Evolutionary conservation across 805 yeast genomes (phyloP).

Genomic region (Vanderwaltozyma tropicalis): DNA sequence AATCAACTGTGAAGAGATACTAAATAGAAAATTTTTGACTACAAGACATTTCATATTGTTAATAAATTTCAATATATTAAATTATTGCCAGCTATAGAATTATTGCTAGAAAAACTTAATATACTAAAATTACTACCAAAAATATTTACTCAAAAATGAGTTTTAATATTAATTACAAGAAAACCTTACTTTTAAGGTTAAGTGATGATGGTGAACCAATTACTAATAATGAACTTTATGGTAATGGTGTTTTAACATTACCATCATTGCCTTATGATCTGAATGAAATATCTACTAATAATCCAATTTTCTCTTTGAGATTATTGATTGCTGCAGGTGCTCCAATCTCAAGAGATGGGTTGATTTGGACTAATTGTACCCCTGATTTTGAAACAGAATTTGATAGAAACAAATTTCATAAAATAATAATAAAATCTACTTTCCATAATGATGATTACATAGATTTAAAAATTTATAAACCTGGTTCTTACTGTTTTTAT

Average conservation of each 20-base stretch:
- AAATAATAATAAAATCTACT: conserved; percentile 40
- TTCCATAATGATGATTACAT: conserved; percentile 56
- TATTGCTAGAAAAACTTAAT: no score
- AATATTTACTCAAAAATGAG: neutral
- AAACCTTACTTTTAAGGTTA: conserved; percentile 28
- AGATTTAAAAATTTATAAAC: conserved; percentile 49
- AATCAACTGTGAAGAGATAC: no score
- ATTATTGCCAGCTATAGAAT: no score
- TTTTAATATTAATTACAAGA: conserved; percentile 9
- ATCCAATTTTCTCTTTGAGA: conserved; percentile 40
- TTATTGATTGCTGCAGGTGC: conserved; percentile 69
- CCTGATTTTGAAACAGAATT: conserved; percentile 34
- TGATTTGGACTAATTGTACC: conserved; percentile 67
- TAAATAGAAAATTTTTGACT: no score
- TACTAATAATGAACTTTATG: conserved; percentile 19
- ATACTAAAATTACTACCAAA: no score
- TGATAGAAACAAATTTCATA: conserved; percentile 45
- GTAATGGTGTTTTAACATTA: conserved; percentile 32
- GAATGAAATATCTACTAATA: conserved; percentile 28
- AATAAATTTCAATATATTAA: no score
- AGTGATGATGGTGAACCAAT: conserved; percentile 30
- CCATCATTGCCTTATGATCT: conserved; percentile 29
- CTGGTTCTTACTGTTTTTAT: conserved; percentile 77
- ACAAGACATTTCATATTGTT: no score
- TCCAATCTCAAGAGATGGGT: conserved; percentile 58